These are phyloP conservation scores for Myxozyma geophila DNA, from an alignment of 805 yeast genomes.

Conservation along the genomic window DNA sequence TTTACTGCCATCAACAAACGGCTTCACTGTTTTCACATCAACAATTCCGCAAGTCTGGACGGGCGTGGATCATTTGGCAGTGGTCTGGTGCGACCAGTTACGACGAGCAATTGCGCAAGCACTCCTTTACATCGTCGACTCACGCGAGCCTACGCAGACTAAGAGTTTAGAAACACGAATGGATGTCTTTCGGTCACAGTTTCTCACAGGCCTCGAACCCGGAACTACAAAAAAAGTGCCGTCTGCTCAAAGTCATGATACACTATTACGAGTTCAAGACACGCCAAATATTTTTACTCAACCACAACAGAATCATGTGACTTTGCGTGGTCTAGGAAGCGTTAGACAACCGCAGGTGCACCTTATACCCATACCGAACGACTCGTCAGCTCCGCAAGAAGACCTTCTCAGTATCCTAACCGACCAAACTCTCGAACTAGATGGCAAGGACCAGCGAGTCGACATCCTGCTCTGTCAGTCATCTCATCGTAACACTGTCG, in stretches of 20 bases:
- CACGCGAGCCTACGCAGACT: constrained; percentile 51
- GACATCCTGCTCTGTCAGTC: constrained; percentile 39
- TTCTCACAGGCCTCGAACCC: constrained; percentile 45
- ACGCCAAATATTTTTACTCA: constrained; percentile 22
- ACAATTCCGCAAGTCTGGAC: constrained; percentile 93
- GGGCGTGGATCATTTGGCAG: constrained; percentile 89
- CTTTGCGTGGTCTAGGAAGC: constrained; percentile 27
- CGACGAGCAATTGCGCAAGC: constrained; percentile 64
- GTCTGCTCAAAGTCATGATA: constrained; percentile 36
- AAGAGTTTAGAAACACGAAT: constrained; percentile 60
- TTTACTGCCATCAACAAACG: constrained; percentile 72
- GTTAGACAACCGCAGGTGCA: constrained; percentile 28
- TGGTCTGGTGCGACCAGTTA: constrained; percentile 94
- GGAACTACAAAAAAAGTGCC: constrained; percentile 16
- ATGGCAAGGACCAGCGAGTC: constrained; percentile 35
- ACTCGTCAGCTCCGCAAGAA: constrained; percentile 15
- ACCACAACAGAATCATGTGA: constrained; percentile 19
- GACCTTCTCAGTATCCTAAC: constrained; percentile 39
- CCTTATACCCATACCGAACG: constrained; percentile 38
- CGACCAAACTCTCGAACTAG: constrained; percentile 36
- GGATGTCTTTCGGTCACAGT: constrained; percentile 53
- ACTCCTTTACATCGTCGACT: constrained; percentile 64
- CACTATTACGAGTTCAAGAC: constrained; percentile 32
- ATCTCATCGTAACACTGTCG: constrained; percentile 26
- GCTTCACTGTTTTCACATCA: constrained; percentile 80